Conservation (phyloP, 2,329 filamentous ascomycete genomes). For the Aspergillus sp. region DNA sequence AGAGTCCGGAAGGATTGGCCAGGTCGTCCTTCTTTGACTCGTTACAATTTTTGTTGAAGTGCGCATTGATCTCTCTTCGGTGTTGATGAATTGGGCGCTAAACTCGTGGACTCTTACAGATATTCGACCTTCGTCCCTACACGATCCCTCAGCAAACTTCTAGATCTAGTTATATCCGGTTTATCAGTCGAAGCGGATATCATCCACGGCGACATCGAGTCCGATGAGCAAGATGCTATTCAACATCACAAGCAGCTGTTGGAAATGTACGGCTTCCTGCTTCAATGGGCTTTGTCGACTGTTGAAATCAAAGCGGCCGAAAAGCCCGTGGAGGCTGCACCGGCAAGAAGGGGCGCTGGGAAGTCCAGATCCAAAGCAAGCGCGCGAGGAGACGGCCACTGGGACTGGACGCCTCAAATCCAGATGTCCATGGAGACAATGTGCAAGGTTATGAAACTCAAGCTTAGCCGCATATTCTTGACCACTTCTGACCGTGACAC, state of each 20-base stretch:
- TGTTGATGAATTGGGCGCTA: slow-evolving; percentile 50
- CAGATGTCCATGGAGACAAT: slow-evolving; percentile 86
- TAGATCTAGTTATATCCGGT: slow-evolving; percentile 82
- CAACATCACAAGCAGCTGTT: slow-evolving; percentile 84
- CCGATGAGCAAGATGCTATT: slow-evolving; percentile 81
- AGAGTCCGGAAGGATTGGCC: slow-evolving; percentile 81
- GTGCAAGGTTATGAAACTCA: slow-evolving; percentile 91
- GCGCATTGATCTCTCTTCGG: slow-evolving; percentile 53
- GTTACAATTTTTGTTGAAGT: slow-evolving; percentile 94
- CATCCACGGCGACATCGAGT: slow-evolving; percentile 78
- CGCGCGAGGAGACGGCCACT: slow-evolving; percentile 62
- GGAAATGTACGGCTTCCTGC: slow-evolving; percentile 86
- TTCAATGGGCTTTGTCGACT: slow-evolving; percentile 93
- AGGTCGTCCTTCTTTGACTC: slow-evolving; percentile 80
- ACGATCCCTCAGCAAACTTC: slow-evolving; percentile 81
- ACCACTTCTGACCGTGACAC: slow-evolving; percentile 96
- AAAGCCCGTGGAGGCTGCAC: slow-evolving; percentile 67
- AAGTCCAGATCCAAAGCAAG: slow-evolving; percentile 65
- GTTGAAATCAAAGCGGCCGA: slow-evolving; percentile 91
- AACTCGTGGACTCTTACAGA: slow-evolving; percentile 61
- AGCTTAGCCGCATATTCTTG: slow-evolving; percentile 85
- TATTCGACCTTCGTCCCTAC: slow-evolving; percentile 72
- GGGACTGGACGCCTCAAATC: slow-evolving; percentile 85
- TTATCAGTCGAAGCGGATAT: slow-evolving; percentile 78
- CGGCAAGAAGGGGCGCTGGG: slow-evolving; percentile 65